Conservation (phyloP, 306 rosid genomes). For the Crotalaria pallida region DNA sequence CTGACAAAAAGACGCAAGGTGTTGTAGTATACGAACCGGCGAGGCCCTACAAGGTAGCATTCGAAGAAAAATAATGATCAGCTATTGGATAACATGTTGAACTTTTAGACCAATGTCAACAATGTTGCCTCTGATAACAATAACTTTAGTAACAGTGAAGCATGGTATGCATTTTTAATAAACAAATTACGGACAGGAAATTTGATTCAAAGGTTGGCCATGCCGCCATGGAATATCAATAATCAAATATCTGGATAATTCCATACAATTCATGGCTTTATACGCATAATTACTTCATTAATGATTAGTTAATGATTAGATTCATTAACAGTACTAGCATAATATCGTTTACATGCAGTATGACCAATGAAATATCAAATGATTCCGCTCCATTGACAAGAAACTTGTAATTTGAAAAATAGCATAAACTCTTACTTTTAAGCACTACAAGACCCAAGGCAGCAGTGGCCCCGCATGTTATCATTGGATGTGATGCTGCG, state of each 20-base stretch:
- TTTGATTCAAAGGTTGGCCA: not conserved
- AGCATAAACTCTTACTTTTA: slow-evolving; percentile 47
- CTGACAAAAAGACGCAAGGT: slow-evolving; percentile 60
- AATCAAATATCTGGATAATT: not conserved
- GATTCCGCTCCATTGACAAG: not conserved
- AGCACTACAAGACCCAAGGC: slow-evolving; percentile 50
- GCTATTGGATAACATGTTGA: not conserved
- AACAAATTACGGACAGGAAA: not conserved
- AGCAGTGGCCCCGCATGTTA: slow-evolving; percentile 58
- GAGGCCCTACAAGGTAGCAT: slow-evolving; percentile 60
- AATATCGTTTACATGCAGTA: not conserved
- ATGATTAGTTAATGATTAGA: not conserved
- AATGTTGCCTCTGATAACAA: not conserved
- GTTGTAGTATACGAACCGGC: slow-evolving; percentile 64
- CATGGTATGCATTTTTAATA: not conserved
- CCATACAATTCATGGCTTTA: not conserved
- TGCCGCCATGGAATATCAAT: not conserved
- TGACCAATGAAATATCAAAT: not conserved
- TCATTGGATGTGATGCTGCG: slow-evolving; percentile 72
- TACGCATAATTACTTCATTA: not conserved
- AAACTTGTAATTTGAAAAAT: not conserved
- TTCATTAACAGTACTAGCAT: not conserved
- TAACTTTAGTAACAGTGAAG: slow-evolving; percentile 1
- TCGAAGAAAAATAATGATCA: slow-evolving; percentile 4
- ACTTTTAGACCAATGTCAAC: not conserved